Conservation (phyloP, 306 rosid species). For the Vigna reflexopilosa region DNA sequence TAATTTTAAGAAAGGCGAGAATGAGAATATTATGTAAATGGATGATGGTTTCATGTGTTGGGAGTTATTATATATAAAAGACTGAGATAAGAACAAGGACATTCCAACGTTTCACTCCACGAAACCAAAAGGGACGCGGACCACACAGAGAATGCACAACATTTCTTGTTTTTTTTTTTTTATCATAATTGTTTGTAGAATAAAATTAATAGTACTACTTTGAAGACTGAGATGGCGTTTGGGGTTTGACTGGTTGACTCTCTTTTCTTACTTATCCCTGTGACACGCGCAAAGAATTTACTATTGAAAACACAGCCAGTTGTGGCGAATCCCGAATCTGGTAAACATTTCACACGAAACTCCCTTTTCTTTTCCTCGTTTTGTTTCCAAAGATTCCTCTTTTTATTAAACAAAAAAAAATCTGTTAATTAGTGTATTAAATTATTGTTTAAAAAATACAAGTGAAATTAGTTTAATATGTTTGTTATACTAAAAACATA, state of each 20-base stretch:
- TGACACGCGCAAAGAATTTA: slow-evolving; percentile 21
- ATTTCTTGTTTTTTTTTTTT: neutral
- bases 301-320: slow-evolving; percentile 12
- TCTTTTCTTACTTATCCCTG: slow-evolving; percentile 26
- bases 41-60: slow-evolving; percentile 41
- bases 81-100: slow-evolving; percentile 43
- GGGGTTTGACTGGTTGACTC: slow-evolving; percentile 53
- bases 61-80: slow-evolving; percentile 46
- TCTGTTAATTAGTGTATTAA: neutral
- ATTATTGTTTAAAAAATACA: neutral
- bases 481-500: neutral
- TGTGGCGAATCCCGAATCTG: neutral
- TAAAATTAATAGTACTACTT: slow-evolving; percentile 10
- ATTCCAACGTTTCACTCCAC: slow-evolving; percentile 24
- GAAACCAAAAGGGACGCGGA: slow-evolving; percentile 32
- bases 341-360: slow-evolving; percentile 11
- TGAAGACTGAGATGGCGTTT: slow-evolving; percentile 30
- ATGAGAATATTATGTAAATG: neutral
- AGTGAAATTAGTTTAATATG: neutral
- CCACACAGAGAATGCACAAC: slow-evolving; percentile 30
- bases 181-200: neutral
- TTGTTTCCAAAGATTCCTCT: neutral
- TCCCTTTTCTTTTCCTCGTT: neutral
- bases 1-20: slow-evolving; percentile 8
- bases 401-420: neutral